Percentiles rank a stretch among this genome's conserved stretches.
phyloP scores from a whole-genome alignment of 805 yeast genomes.

The Yarrowia hollandica region DNA sequence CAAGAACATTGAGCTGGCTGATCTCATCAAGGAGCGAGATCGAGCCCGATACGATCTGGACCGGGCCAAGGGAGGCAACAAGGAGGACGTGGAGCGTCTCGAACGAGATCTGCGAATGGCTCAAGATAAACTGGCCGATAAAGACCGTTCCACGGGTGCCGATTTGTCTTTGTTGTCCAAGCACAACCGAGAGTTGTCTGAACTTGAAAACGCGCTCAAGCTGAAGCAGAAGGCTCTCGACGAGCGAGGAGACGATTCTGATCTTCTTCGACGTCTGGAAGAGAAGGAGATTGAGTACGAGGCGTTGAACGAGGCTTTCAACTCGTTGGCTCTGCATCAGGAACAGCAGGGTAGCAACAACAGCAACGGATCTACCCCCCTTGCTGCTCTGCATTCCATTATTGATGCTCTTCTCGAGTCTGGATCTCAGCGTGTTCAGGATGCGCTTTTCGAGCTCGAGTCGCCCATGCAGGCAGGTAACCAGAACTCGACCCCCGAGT shows the following conservation, averaged over 20 bases:
- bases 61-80: conserved; percentile 62
- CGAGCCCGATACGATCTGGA: conserved; percentile 83
- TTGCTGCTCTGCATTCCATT: conserved; percentile 54
- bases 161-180: conserved; percentile 60
- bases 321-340: conserved; percentile 46
- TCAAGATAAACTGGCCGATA: conserved; percentile 56
- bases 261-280: conserved; percentile 46
- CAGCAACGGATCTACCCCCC: conserved; percentile 52
- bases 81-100: conserved; percentile 62
- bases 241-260: conserved; percentile 40
- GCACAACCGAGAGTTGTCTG: conserved; percentile 63
- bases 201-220: conserved; percentile 46
- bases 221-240: conserved; percentile 41
- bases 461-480: conserved; percentile 85
- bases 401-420: conserved; percentile 69
- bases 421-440: conserved; percentile 73
- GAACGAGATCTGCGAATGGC: conserved; percentile 64
- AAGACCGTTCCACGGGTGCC: conserved; percentile 62
- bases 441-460: conserved; percentile 63
- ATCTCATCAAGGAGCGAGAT: conserved; percentile 84
- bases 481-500: conserved; percentile 70
- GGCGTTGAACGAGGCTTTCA: conserved; percentile 72
- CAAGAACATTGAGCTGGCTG: conserved; percentile 84
- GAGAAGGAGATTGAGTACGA: conserved; percentile 79
- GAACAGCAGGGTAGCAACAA: conserved; percentile 33